A percentile compares a stretch with the other conserved stretches of the same genome.
Evolutionary conservation across 371 early-diverging fungal genomes (phyloP).

Genomic region (Lichtheimia ramosa): DNA sequence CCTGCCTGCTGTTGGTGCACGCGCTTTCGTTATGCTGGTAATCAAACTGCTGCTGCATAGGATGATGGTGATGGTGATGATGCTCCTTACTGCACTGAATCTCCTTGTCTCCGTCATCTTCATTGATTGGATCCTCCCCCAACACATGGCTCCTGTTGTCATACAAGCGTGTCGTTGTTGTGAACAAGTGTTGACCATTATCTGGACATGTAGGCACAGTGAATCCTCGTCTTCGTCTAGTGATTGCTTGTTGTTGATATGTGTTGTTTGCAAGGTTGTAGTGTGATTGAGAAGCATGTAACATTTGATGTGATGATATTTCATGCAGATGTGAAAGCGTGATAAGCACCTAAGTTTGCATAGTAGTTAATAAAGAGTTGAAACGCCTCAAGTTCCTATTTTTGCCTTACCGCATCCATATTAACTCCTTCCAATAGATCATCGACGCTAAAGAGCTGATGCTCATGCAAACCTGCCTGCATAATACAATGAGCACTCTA

Average conservation of each 20-base stretch:
- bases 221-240: slow-evolving; percentile 1
- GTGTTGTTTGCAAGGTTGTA: background rate
- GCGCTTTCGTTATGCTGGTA: background rate
- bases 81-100: slow-evolving; percentile 4
- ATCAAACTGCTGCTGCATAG: background rate
- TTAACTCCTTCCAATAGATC: slow-evolving; percentile 31
- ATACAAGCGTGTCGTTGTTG: background rate
- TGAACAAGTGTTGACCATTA: background rate
- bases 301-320: background rate
- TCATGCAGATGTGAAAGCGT: slow-evolving; percentile 11
- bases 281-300: no score
- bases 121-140: background rate
- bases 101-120: slow-evolving; percentile 7
- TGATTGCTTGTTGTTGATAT: background rate
- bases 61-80: background rate
- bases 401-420: slow-evolving; percentile 27
- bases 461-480: slow-evolving; percentile 25
- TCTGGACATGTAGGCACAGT: slow-evolving; percentile 3
- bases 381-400: background rate
- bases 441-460: slow-evolving; percentile 25
- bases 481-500: slow-evolving; percentile 1
- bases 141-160: slow-evolving; percentile 11
- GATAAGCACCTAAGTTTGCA: slow-evolving; percentile 7
- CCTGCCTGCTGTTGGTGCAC: background rate
- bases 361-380: slow-evolving; percentile 5